Evolutionary conservation across 495 filamentous ascomycete genomes (phyloP), one percentile per base, ranked within the genome.

Genomic region (Aspergillus sparsus): DNA sequence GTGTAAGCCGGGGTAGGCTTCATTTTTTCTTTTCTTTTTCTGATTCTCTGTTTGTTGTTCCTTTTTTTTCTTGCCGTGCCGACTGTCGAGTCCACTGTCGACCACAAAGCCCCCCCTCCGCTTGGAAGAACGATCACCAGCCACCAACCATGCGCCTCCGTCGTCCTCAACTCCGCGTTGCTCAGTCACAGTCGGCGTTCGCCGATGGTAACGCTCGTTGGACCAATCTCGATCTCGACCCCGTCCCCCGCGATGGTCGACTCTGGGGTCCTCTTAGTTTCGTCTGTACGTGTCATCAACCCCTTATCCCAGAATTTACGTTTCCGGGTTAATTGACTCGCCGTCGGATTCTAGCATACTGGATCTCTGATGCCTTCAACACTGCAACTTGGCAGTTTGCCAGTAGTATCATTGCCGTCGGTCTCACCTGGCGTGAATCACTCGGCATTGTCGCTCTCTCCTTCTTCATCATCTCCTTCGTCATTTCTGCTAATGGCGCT

Each of bases 341-440:
- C 6, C 5, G 6, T 21, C 10, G 6, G 16, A 7, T 18, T 35
- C 47, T 55, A 77, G 84, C 82, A 41, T 87, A 87, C 73, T 88
- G 85, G 85, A 81, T 84, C 58, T 85, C 80, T 41, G 85, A 87
- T 60, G 79, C 82, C 42, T 83, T 88, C 66, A 85, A 86, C 65
- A 69, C 80, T 31, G 77, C 80, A 6, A 85, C 80, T 37, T 87
- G 84, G 86, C 78, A 87, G 62, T 83, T 82, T 21, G 84, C 81
- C 2, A 80, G 80, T 27, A 80, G 82, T 16, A 85, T 87, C 12
- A 74, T 88, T 12, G 78, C 83, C n/a, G 80, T 88, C 27, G 87
- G 86, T 0, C 70, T 89, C 16, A 81, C 75, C 47, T 88, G 83
- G 71, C 77, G 81, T 35, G 86, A 88, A 62, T 80, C 84, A 0